Conservation (phyloP, 2,329 filamentous ascomycete species). For the Colletotrichum caudatum region DNA sequence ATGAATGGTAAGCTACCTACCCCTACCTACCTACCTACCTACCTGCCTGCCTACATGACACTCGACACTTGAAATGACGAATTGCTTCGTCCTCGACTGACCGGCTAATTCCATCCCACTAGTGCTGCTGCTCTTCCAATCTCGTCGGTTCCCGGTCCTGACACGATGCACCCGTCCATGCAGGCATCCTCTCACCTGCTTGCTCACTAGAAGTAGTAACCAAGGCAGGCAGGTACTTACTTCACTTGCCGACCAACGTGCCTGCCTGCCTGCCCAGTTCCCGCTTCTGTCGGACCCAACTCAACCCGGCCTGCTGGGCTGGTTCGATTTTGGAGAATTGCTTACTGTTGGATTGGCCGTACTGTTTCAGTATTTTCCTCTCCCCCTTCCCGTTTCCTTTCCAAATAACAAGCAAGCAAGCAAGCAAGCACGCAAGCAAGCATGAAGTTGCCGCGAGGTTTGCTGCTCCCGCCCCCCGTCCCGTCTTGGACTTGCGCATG, state of each 20-base stretch:
- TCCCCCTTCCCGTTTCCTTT: not conserved
- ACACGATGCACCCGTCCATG: slow-evolving; percentile 9
- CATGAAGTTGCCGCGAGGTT: not conserved
- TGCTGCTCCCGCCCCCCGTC: slow-evolving; percentile 5
- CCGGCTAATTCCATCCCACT: not conserved
- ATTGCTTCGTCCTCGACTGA: not conserved
- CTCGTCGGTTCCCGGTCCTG: not conserved
- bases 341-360: slow-evolving; percentile 23
- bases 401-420: not conserved
- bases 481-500: not conserved
- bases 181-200: no score
- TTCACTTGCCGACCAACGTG: not conserved
- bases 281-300: slow-evolving; percentile 27
- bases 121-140: slow-evolving; percentile 1
- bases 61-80: not conserved
- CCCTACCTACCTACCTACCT: no score
- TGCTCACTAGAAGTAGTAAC: no score
- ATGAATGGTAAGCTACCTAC: no score
- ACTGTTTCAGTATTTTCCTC: slow-evolving; percentile 32
- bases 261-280: not conserved
- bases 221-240: no score
- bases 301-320: slow-evolving; percentile 31
- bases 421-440: not conserved
- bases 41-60: not conserved
- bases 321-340: slow-evolving; percentile 18